These are phyloP conservation scores for Crithidia thermophila DNA, from an alignment of 208 protist species.

Conservation along the genomic window DNA sequence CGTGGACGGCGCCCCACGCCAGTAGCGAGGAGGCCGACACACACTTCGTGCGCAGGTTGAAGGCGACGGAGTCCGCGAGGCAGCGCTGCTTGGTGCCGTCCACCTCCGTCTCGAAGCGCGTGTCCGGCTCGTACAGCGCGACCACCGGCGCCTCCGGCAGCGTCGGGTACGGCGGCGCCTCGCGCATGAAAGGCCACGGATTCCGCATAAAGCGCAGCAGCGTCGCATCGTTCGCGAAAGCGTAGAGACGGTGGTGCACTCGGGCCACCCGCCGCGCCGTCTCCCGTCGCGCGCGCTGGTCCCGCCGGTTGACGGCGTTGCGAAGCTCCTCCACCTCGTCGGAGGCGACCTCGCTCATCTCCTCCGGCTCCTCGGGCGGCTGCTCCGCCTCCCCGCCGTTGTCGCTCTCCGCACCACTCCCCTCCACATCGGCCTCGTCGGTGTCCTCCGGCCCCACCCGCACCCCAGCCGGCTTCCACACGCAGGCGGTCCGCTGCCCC, in stretches of 20 bases:
- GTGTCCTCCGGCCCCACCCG: constrained; percentile 6
- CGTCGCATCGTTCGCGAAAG: constrained; percentile 68
- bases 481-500: constrained; percentile 45
- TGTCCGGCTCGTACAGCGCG: constrained; percentile 46
- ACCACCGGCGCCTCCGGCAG: constrained; percentile 39
- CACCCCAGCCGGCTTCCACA: constrained; percentile 53
- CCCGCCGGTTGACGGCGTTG: constrained; percentile 35
- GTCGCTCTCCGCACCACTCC: not conserved
- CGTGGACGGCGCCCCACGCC: constrained; percentile 69
- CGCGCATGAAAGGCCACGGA: constrained; percentile 70
- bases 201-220: constrained; percentile 69
- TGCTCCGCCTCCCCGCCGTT: constrained; percentile 29
- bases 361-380: constrained; percentile 48
- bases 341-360: constrained; percentile 65
- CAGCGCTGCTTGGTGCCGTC: constrained; percentile 48
- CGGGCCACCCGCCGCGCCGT: constrained; percentile 50
- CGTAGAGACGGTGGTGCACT: constrained; percentile 69
- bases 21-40: constrained; percentile 78
- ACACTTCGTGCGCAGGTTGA: constrained; percentile 60
- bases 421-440: constrained; percentile 6
- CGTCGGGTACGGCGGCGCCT: constrained; percentile 62
- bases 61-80: constrained; percentile 72
- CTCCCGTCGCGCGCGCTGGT: constrained; percentile 29
- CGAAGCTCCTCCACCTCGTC: constrained; percentile 82
- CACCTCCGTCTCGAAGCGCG: constrained; percentile 18